phyloP scores from a whole-genome alignment of 768 basidiomycete genomes.

The Russula compacta region DNA sequence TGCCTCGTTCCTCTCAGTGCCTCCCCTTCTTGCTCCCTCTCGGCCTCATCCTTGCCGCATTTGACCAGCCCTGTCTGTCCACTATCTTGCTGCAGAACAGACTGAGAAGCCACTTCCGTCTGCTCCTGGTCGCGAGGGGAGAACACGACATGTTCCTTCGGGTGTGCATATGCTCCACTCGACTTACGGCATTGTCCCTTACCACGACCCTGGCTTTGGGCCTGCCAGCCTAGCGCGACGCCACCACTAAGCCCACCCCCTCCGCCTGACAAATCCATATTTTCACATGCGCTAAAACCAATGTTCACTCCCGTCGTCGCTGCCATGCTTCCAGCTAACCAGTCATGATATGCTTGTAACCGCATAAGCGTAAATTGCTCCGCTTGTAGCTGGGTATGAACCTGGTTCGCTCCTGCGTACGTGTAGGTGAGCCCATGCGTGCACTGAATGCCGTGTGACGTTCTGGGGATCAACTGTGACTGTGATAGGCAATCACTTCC shows the following conservation, averaged over 20 bases:
- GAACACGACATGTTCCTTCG: conserved; percentile 17
- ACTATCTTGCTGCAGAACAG: not conserved
- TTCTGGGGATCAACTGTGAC: not conserved
- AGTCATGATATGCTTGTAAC: conserved; percentile 9
- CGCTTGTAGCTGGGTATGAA: conserved; percentile 5
- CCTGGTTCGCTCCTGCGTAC: not conserved
- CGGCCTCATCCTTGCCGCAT: not conserved
- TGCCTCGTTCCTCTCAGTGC: not conserved
- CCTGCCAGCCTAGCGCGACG: conserved; percentile 11
- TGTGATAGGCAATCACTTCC: not conserved
- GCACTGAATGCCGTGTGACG: not conserved
- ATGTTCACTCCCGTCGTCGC: not conserved
- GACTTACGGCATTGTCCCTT: conserved; percentile 5
- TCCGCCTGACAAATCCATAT: conserved; percentile 16
- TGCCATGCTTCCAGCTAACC: conserved; percentile 1
- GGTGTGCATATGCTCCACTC: conserved; percentile 13
- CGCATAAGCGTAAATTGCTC: conserved; percentile 6
- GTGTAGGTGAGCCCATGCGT: conserved; percentile 1
- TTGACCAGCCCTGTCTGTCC: not conserved
- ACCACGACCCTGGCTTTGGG: conserved; percentile 10
- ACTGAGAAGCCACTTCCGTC: not conserved
- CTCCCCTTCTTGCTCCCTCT: not conserved
- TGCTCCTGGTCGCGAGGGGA: conserved; percentile 11
- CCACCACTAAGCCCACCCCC: conserved; percentile 11
- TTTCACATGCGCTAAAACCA: not conserved